These are phyloP conservation scores for Mortierella sp. DNA, from an alignment of 371 early-diverging fungal species.

Conservation along the genomic window DNA sequence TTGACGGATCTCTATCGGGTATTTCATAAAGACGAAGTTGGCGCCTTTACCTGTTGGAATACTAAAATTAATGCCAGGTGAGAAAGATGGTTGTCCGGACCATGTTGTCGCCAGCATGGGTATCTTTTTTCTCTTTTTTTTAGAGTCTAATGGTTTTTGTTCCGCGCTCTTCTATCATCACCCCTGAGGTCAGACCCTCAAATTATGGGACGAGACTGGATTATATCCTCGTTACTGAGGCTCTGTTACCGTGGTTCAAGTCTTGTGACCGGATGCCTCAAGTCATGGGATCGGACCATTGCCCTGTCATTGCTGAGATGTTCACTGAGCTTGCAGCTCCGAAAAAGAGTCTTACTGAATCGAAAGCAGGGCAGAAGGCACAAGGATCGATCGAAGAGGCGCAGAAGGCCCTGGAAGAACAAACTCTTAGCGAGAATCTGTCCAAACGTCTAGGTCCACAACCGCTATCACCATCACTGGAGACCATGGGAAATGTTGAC, in stretches of 20 bases:
- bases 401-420: background rate
- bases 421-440: too few species aligned
- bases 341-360: conserved; percentile 28
- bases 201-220: conserved; percentile 85
- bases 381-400: background rate
- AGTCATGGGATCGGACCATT: conserved; percentile 90
- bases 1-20: conserved; percentile 64
- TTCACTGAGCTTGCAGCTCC: conserved; percentile 30
- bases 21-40: conserved; percentile 60
- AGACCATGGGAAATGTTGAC: too few species aligned
- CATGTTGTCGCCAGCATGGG: background rate
- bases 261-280: conserved; percentile 69
- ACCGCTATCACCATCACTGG: too few species aligned
- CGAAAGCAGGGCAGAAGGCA: conserved; percentile 16
- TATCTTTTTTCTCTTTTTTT: background rate
- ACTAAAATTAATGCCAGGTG: conserved; percentile 76
- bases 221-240: conserved; percentile 76
- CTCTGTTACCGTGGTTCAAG: conserved; percentile 64
- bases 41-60: conserved; percentile 85
- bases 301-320: conserved; percentile 79
- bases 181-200: conserved; percentile 51
- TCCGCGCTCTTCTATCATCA: background rate
- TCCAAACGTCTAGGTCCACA: too few species aligned
- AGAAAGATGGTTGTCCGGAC: background rate
- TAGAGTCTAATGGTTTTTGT: conserved; percentile 11